phyloP scores from a whole-genome alignment of 805 yeast species.

The Kuraishia ogatae region DNA sequence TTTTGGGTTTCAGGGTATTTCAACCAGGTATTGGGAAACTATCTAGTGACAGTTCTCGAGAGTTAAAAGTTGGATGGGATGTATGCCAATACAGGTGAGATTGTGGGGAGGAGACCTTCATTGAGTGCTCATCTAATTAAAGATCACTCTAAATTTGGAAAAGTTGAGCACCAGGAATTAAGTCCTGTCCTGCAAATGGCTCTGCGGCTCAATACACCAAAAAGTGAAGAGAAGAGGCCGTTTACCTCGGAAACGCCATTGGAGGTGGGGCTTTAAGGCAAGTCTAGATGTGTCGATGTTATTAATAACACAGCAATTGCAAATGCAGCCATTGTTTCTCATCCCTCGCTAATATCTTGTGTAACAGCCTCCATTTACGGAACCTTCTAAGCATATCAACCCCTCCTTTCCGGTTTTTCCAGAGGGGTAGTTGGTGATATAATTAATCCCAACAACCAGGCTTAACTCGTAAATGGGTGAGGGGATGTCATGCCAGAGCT shows the following conservation, averaged over 20 bases:
- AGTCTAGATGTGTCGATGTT: too few species aligned
- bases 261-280: background rate
- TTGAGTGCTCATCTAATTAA: conserved; percentile 44
- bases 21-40: too few species aligned
- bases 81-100: conserved; percentile 35
- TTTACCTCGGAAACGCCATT: background rate
- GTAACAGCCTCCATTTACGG: background rate
- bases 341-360: too few species aligned
- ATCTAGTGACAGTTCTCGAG: too few species aligned
- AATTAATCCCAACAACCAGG: too few species aligned
- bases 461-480: too few species aligned
- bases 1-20: too few species aligned
- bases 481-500: too few species aligned
- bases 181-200: background rate
- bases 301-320: too few species aligned
- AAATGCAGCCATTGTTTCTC: too few species aligned
- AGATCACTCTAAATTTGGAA: conserved; percentile 34
- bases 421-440: background rate
- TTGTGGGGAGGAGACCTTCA: conserved; percentile 57
- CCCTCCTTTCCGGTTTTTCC: background rate
- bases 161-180: conserved; percentile 26
- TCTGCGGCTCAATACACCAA: background rate
- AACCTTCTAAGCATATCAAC: background rate
- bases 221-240: background rate
- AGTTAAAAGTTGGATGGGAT: conserved; percentile 48